Percentiles rank a stretch among this genome's conserved stretches.
Evolutionary conservation across 2,329 filamentous ascomycete genomes (phyloP).

Genomic region (Neofusicoccum sp.): DNA sequence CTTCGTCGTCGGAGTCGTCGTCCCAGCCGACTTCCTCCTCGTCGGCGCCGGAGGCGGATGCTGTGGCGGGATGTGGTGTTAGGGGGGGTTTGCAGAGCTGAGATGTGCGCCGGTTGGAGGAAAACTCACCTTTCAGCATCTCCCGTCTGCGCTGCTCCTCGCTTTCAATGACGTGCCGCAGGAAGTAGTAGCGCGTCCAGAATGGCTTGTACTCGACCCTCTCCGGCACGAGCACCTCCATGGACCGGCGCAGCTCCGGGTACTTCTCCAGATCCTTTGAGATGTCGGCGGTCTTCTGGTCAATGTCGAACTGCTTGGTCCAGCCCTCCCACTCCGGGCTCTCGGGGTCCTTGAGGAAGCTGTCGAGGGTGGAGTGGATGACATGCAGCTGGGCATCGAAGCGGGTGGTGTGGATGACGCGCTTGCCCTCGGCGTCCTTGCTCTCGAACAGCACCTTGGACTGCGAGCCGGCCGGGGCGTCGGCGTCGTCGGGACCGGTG

Average conservation of each 20-base stretch:
- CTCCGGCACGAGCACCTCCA: constrained; percentile 96
- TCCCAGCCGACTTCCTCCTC: constrained; percentile 69
- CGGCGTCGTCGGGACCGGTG: constrained; percentile 62
- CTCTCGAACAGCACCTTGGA: constrained; percentile 81
- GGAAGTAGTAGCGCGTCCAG: constrained; percentile 94
- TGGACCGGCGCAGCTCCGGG: constrained; percentile 76
- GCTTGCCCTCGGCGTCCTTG: constrained; percentile 83
- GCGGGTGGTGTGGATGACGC: constrained; percentile 89
- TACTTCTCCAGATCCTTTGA: constrained; percentile 80
- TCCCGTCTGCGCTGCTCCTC: constrained; percentile 87
- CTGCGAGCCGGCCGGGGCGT: constrained; percentile 44
- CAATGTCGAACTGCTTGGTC: constrained; percentile 72
- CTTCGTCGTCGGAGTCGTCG: constrained; percentile 44
- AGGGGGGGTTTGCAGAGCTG: not conserved
- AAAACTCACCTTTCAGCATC: constrained; percentile 74
- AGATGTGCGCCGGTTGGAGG: not conserved
- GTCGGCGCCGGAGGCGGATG: constrained; percentile 51
- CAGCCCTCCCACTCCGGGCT: constrained; percentile 73
- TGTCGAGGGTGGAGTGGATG: constrained; percentile 80
- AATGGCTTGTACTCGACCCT: constrained; percentile 85
- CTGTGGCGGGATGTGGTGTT: not conserved
- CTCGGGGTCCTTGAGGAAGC: constrained; percentile 75
- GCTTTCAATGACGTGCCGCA: constrained; percentile 87
- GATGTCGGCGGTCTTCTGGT: constrained; percentile 81
- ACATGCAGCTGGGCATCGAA: constrained; percentile 96